Evolutionary conservation across 352 stramenopile species (phyloP), one percentile per base, ranked within the genome.

Genomic region (Globisporangium middletonii): DNA sequence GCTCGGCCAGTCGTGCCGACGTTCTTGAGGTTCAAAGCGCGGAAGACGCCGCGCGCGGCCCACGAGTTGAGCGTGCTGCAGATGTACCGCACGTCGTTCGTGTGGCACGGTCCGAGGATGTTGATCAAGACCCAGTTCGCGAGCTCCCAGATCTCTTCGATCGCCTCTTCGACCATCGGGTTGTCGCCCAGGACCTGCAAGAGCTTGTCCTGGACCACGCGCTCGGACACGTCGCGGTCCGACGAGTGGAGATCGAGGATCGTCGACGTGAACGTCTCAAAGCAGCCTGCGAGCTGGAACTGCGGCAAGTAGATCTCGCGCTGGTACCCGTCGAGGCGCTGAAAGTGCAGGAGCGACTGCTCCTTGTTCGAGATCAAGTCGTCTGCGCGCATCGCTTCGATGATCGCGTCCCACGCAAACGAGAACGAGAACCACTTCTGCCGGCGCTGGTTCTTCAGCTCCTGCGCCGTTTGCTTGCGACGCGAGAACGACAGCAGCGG

Each of bases 401-500:
- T 98, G 47, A 99, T 96, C 49, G 97, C 94, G 63, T 99, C 97
- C 96, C 96, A 99, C 4, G 96, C 95, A 28, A 97, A 87, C 19
- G 94, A 98, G 63, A 99, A 99, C 44, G 97, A 98, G 1, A 97
- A 91, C 97, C 97, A 99, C 63, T 99, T 98, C 65, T 98, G 94
- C 27, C 97, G 97, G 45, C 96, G 86, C 46, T 97, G 85, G 70
- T 97, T 92, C 69, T 94, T 87, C 18, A 89, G 62, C 59, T 95
- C 86, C 53, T 79, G 68, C 4, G 80, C 68, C 0, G 82, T 91
- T 47, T 93, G 86, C 64, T 93, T 94, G 12, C 86, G 82, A 12
- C 86, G 76, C 37, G 86, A 94, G 55, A 95, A 95, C 58, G 83
- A 94, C 16, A 95, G 57, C 27, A 95, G 47, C 8, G 83, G 86